A percentile compares a stretch with the other conserved stretches of the same genome.
phyloP scores from a whole-genome alignment of 306 rosid genomes.

The Comarum palustre region DNA sequence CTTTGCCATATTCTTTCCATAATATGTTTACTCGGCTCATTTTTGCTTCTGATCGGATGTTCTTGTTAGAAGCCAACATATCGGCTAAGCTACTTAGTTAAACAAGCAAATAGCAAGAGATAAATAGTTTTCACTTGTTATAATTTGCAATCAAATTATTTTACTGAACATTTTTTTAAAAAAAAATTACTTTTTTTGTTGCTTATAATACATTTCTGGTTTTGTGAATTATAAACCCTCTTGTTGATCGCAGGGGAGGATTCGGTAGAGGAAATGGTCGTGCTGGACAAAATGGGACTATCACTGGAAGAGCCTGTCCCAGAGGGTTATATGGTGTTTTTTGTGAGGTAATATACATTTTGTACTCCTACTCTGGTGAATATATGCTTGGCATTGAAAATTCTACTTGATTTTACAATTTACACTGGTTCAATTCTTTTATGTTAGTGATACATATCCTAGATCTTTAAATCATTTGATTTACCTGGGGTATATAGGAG shows the following conservation, averaged over 20 bases:
- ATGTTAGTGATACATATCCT: not conserved
- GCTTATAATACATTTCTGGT: not conserved
- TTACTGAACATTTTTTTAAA: not conserved
- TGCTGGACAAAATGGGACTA: constrained; percentile 77
- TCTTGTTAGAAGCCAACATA: not conserved
- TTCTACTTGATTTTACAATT: constrained; percentile 6
- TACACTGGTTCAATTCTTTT: not conserved
- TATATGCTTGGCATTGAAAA: not conserved
- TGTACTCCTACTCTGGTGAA: not conserved
- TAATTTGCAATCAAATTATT: not conserved
- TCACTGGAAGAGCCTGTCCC: constrained; percentile 81
- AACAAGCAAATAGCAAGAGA: not conserved
- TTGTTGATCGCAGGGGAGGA: constrained; percentile 68
- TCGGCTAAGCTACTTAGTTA: not conserved
- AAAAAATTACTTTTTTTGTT: not conserved
- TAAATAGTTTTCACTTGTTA: not conserved
- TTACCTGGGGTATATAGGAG: not conserved
- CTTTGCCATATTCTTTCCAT: not conserved
- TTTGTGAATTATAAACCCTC: not conserved
- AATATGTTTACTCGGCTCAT: not conserved
- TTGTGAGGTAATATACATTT: constrained; percentile 63
- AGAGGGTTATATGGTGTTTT: constrained; percentile 83
- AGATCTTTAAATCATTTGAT: not conserved
- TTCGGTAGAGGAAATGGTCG: constrained; percentile 75
- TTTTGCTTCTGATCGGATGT: not conserved